These are phyloP conservation scores for Plasmodium fragile DNA, from an alignment of 169 alveolate genomes.

Conservation along the genomic window DNA sequence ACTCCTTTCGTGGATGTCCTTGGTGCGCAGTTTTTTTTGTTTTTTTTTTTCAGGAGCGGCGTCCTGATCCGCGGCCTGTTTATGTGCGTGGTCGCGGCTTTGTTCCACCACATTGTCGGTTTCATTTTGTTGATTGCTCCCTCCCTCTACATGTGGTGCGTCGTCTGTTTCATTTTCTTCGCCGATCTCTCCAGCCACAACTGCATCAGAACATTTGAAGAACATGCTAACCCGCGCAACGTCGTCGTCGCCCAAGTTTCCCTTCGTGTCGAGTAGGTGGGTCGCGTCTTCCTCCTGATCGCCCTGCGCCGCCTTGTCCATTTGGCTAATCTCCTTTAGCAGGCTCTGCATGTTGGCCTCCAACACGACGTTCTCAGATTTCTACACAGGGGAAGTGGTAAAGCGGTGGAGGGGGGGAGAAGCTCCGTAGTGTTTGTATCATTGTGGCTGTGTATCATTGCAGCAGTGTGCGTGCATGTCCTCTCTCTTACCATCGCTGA, in stretches of 20 bases:
- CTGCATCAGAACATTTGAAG: background rate
- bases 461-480: background rate
- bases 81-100: background rate
- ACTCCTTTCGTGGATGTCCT: constrained; percentile 32
- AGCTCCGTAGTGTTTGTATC: background rate
- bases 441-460: too few species aligned
- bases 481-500: constrained; percentile 13
- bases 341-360: constrained; percentile 40
- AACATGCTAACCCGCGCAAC: background rate
- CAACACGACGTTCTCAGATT: constrained; percentile 43
- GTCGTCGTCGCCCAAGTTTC: background rate
- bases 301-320: background rate
- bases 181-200: background rate
- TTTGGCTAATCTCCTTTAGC: constrained; percentile 23
- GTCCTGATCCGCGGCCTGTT: background rate
- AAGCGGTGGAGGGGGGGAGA: background rate
- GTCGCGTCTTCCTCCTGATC: background rate
- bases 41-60: background rate
- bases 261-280: background rate
- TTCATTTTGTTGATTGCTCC: background rate
- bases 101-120: background rate
- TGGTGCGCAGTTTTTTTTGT: constrained; percentile 1
- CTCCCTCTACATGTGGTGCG: background rate
- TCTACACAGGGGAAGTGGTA: background rate
- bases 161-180: background rate